phyloP scores from a whole-genome alignment of 169 alveolate genomes.

The Eimeria falciformis region DNA sequence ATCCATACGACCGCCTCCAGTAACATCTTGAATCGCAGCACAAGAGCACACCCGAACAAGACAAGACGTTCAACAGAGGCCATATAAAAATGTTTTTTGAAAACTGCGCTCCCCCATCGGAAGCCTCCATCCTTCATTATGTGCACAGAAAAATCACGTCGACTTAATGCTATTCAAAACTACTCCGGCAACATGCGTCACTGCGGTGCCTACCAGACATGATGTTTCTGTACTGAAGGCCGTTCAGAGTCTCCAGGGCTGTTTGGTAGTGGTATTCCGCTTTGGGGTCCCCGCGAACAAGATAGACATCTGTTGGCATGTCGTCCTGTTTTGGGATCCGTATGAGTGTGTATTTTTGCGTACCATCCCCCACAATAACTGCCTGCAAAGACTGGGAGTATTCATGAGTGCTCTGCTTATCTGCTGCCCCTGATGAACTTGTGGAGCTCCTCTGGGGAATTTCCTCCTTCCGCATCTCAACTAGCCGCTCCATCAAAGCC shows the following conservation, averaged over 20 bases:
- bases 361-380: slow-evolving; percentile 71
- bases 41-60: neutral
- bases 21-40: slow-evolving; percentile 42
- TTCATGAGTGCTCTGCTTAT: slow-evolving; percentile 45
- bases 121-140: neutral
- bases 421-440: neutral
- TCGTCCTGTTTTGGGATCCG: slow-evolving; percentile 49
- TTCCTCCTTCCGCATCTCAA: slow-evolving; percentile 33
- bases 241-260: slow-evolving; percentile 73
- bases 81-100: neutral
- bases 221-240: slow-evolving; percentile 65
- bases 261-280: slow-evolving; percentile 76
- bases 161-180: neutral
- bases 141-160: neutral
- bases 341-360: slow-evolving; percentile 73
- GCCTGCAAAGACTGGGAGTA: slow-evolving; percentile 38
- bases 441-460: neutral
- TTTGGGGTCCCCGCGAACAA: slow-evolving; percentile 73
- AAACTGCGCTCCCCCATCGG: neutral
- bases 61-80: neutral
- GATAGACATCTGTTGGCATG: slow-evolving; percentile 38
- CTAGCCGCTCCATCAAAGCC: slow-evolving; percentile 66
- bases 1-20: slow-evolving; percentile 75
- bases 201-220: slow-evolving; percentile 27
- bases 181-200: neutral